phyloP scores from a whole-genome alignment of 2,329 filamentous ascomycete genomes.

The Microcera coccophila region DNA sequence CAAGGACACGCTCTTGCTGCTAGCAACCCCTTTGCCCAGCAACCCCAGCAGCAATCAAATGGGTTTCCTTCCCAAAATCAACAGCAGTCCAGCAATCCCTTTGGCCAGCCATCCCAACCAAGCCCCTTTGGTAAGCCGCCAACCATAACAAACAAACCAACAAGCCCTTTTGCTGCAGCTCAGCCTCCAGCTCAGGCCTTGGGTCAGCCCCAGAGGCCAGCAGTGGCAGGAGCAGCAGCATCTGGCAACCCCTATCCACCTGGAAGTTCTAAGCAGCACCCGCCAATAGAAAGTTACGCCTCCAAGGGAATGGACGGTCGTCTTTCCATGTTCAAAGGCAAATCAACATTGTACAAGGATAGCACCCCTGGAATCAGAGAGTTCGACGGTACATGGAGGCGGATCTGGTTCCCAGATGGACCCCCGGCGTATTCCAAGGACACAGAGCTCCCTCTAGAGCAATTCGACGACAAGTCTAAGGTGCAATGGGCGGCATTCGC shows the following conservation, averaged over 20 bases:
- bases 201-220: conserved; percentile 5
- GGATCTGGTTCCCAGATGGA: conserved; percentile 71
- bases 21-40: conserved; percentile 28
- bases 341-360: conserved; percentile 56
- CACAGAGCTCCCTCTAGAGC: conserved; percentile 55
- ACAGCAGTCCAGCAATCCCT: conserved; percentile 19
- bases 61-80: conserved; percentile 23
- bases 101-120: conserved; percentile 22
- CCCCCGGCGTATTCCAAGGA: conserved; percentile 60
- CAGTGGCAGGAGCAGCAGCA: too few species aligned
- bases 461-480: conserved; percentile 58
- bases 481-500: conserved; percentile 62
- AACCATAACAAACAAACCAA: conserved; percentile 12
- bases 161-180: conserved; percentile 24
- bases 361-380: conserved; percentile 46
- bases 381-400: conserved; percentile 54
- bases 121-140: conserved; percentile 27
- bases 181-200: conserved; percentile 10
- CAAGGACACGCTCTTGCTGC: conserved; percentile 14
- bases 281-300: conserved; percentile 42
- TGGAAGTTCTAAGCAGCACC: conserved; percentile 42
- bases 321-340: conserved; percentile 60
- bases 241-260: conserved; percentile 44
- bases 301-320: conserved; percentile 40
- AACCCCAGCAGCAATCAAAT: conserved; percentile 19